Evolutionary conservation across 306 rosid species (phyloP), one percentile per base, ranked within the genome.

Genomic region (Fagus crenata): DNA sequence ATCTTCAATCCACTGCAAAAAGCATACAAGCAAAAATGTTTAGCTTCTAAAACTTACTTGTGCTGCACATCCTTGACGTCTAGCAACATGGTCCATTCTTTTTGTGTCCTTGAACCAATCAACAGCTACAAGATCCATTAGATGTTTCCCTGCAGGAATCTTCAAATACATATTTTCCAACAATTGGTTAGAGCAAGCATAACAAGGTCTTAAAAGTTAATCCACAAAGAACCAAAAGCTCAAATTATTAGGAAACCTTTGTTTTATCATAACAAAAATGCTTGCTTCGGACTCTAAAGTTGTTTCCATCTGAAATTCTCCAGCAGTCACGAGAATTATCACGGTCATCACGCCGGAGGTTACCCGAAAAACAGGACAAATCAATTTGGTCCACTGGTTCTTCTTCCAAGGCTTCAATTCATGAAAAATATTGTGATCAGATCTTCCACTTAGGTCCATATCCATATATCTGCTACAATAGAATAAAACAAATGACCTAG

Each of bases 71-170:
- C 99, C 99, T 69, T 87, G 97, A 78, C 97, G 97, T 85, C 82
- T 81, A 75, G 89, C 97, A 84, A 95, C 97, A 76, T 95, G 99
- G 81, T 95, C 99, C 89, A 95, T 95, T 85, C 97, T 88, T 86
- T 95, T 95, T 32, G 96, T 85, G 85, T 92, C 99, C 89, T 91
- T 95, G 79, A 95, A 91, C 99, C 99, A 95, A 86, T 95, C 99
- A 73, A 95, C 99, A 49, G 99, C 93, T 75, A 92, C 96, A 1
- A 95, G 99, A 89, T 95, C 99, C 90, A 92, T 87, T 46, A 95
- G 60, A 86, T 90, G 99, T 81, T 95, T 95, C 49, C 99, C 99
- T 1, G 99, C 99, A 76, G 93, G 96, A 80, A 89, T 87, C 99
- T 95, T 81, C 75, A 76, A 9, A 76, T 40, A 78, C 77, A 81